Evolutionary conservation across 225 moss, liverwort and hornwort genomes (phyloP).

Genomic region (Lunularia cruciata): DNA sequence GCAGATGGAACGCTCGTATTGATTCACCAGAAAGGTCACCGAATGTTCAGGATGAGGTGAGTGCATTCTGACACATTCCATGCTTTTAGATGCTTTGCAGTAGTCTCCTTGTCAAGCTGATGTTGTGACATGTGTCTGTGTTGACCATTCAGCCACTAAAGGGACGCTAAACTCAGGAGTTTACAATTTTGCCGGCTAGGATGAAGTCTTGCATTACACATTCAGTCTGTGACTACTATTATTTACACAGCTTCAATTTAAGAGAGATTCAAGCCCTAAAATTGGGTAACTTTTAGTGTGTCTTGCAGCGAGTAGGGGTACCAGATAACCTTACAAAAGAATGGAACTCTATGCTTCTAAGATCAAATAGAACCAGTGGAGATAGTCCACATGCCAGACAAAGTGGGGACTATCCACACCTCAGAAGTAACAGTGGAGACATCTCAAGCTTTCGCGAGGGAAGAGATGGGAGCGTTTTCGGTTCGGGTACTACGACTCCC

Average conservation of each 20-base stretch:
- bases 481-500: constrained; percentile 20
- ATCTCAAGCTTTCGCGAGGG: constrained; percentile 22
- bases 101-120: too few relatives aligned
- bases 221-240: too few relatives aligned
- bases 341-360: constrained; percentile 51
- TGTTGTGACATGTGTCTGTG: too few relatives aligned
- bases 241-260: too few relatives aligned
- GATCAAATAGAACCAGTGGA: constrained; percentile 27
- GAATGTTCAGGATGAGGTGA: constrained; percentile 40
- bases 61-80: too few relatives aligned
- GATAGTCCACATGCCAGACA: constrained; percentile 30
- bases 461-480: constrained; percentile 19
- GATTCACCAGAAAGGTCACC: constrained; percentile 37
- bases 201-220: too few relatives aligned
- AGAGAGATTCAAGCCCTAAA: too few relatives aligned
- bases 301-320: constrained; percentile 51
- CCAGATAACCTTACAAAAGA: constrained; percentile 50
- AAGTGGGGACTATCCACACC: constrained; percentile 14
- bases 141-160: too few relatives aligned
- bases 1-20: constrained; percentile 40
- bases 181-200: too few relatives aligned
- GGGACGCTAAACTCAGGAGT: too few relatives aligned
- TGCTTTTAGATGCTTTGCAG: too few relatives aligned
- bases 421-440: constrained; percentile 24
- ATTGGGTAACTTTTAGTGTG: too few relatives aligned